phyloP scores from a whole-genome alignment of 345 rosid genomes.

The Gossypium ekmanianum region DNA sequence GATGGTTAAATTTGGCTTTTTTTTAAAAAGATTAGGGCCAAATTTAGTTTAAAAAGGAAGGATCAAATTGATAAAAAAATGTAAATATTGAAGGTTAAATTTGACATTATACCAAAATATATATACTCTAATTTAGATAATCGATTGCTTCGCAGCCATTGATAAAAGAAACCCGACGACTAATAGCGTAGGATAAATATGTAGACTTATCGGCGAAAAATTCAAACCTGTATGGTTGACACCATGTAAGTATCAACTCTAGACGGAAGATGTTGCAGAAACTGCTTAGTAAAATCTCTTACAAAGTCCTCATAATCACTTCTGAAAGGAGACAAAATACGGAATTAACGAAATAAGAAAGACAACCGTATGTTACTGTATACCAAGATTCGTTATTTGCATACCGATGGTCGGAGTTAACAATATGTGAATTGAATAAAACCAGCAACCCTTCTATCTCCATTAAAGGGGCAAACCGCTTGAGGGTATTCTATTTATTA shows the following conservation, averaged over 20 bases:
- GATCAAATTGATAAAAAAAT: too few species aligned
- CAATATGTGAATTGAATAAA: slow-evolving; percentile 48
- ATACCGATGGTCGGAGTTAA: slow-evolving; percentile 79
- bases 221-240: slow-evolving; percentile 73
- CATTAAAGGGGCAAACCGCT: slow-evolving; percentile 59
- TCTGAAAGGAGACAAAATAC: slow-evolving; percentile 35
- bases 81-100: too few species aligned
- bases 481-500: slow-evolving; percentile 54
- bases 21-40: too few species aligned
- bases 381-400: slow-evolving; percentile 16
- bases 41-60: too few species aligned
- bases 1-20: too few species aligned
- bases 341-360: slow-evolving; percentile 10
- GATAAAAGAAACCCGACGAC: neutral
- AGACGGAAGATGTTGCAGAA: slow-evolving; percentile 55
- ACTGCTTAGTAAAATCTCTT: slow-evolving; percentile 66
- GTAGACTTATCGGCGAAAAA: slow-evolving; percentile 3
- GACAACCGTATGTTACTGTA: neutral
- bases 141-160: neutral
- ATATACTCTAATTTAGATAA: too few species aligned
- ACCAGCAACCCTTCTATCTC: slow-evolving; percentile 52
- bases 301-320: slow-evolving; percentile 72
- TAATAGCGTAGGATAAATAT: neutral
- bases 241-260: slow-evolving; percentile 78
- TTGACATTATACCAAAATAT: too few species aligned